Conservation (phyloP, 805 yeast genomes). For the Saccharomycopsis capsularis region DNA sequence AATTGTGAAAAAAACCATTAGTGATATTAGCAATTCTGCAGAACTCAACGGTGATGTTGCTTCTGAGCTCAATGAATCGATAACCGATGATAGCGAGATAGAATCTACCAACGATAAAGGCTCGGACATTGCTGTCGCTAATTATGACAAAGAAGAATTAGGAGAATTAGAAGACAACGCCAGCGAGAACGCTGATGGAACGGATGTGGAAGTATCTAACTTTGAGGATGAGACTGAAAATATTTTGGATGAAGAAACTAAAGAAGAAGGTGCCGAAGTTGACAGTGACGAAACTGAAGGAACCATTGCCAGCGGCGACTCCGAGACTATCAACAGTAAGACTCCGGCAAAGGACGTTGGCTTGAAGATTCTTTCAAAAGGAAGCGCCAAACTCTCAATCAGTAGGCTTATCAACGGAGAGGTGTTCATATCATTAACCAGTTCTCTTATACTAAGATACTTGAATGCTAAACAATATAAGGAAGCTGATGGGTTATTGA, state of each 20-base stretch:
- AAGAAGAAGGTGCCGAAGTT: neutral
- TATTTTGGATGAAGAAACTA: too few species aligned
- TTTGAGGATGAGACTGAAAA: neutral
- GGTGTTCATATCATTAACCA: slow-evolving; percentile 12
- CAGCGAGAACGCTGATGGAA: slow-evolving; percentile 1
- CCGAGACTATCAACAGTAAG: neutral
- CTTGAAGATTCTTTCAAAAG: neutral
- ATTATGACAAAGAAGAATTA: too few species aligned
- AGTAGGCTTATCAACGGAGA: slow-evolving; percentile 13
- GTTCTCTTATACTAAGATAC: slow-evolving; percentile 15
- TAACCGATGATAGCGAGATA: neutral
- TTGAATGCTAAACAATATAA: slow-evolving; percentile 5
- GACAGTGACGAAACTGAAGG: slow-evolving; percentile 1
- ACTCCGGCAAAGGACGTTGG: neutral
- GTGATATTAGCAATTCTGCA: slow-evolving; percentile 8
- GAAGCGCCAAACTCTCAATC: neutral
- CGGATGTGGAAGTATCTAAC: neutral
- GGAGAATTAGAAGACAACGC: neutral
- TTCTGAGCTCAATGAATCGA: neutral
- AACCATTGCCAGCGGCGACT: neutral
- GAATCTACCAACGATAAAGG: neutral
- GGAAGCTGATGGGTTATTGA: slow-evolving; percentile 7
- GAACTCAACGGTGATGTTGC: slow-evolving; percentile 11
- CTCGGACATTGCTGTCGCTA: neutral
- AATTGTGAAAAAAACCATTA: slow-evolving; percentile 8